Evolutionary conservation across 1,139 yeast species (phyloP), one percentile per base, ranked within the genome.

Genomic region (Kluyveromyces marxianus): DNA sequence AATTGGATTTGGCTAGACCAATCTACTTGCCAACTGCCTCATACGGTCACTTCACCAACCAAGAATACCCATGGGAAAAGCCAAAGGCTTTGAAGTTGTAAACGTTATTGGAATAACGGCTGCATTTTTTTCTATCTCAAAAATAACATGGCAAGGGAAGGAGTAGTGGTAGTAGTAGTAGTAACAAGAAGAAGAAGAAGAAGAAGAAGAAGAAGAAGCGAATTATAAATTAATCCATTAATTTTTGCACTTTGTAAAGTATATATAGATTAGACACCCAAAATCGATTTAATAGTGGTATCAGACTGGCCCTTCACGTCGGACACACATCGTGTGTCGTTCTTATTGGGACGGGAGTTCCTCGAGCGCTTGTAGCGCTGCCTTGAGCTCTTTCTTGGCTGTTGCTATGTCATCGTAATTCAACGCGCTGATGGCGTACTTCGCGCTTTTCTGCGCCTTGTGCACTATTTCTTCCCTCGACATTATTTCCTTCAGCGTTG

Each of bases 31-130:
- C 92, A 83, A 92, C 98, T 64, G 98, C 98, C 64, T 85, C 96
- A 50, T 90, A 92, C 72, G 99, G 98, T 68, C 99, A 92, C 76
- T 92, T 92, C 84, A 94, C 99, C 68, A 87, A 92, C 86, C 99
- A 90, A 80, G 86, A 84, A 67, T 85, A 87, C 81, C 76, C 96
- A 63, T 92, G 98, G 98, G 98, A 92, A 79, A 81, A 87, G 74
- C 96, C 97, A 73, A 88, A 88, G 78, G 76, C 79, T 70, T 84
- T 92, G 72, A 75, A 77, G 68, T 76, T 80, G 56, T 90, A 86
- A 73, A 39, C 28, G 41, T 8, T 21, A 28, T 7, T 7, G n/a
- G n/a, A n/a, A n/a, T n/a, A n/a, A n/a, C n/a, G n/a, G n/a, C n/a
- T n/a, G n/a, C n/a, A n/a, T n/a, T n/a, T n/a, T n/a, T n/a, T n/a